Conservation (phyloP, 176 grass and related monocot genomes). For the Ensete ventricosum region DNA sequence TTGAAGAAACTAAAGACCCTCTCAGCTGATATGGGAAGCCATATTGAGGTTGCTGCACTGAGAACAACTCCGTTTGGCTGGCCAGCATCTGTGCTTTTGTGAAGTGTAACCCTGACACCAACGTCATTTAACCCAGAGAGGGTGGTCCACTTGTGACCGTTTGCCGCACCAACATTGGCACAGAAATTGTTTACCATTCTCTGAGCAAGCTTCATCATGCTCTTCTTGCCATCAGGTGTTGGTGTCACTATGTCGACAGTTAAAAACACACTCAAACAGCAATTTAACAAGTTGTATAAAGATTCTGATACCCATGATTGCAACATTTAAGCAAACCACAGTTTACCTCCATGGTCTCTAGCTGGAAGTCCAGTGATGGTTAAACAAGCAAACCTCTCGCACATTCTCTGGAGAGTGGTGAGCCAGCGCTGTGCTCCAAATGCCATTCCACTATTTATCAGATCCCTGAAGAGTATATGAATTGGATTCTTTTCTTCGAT, state of each 20-base stretch:
- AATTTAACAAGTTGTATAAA: background rate
- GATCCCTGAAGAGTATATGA: slow-evolving; percentile 49
- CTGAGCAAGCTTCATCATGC: slow-evolving; percentile 96
- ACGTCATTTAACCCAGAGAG: slow-evolving; percentile 45
- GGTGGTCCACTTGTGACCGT: slow-evolving; percentile 63
- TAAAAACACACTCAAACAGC: background rate
- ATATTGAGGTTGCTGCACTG: slow-evolving; percentile 67
- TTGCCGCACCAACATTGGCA: slow-evolving; percentile 52
- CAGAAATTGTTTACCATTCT: slow-evolving; percentile 83
- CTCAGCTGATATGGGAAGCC: slow-evolving; percentile 64
- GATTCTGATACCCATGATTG: no score
- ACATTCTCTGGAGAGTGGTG: slow-evolving; percentile 60
- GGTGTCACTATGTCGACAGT: slow-evolving; percentile 29
- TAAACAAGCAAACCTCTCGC: slow-evolving; percentile 58
- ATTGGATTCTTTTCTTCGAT: slow-evolving; percentile 53
- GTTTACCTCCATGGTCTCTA: slow-evolving; percentile 38
- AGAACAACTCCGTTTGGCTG: slow-evolving; percentile 87
- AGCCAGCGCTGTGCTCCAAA: slow-evolving; percentile 84
- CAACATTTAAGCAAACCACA: background rate
- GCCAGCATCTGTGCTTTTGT: slow-evolving; percentile 41
- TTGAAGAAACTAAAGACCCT: slow-evolving; percentile 75
- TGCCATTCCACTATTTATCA: slow-evolving; percentile 65
- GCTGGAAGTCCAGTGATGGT: slow-evolving; percentile 29
- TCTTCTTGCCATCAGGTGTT: slow-evolving; percentile 62
- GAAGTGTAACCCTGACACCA: slow-evolving; percentile 50